phyloP scores from a whole-genome alignment of 2,329 filamentous ascomycete genomes.

The Stromatinia cepivora region DNA sequence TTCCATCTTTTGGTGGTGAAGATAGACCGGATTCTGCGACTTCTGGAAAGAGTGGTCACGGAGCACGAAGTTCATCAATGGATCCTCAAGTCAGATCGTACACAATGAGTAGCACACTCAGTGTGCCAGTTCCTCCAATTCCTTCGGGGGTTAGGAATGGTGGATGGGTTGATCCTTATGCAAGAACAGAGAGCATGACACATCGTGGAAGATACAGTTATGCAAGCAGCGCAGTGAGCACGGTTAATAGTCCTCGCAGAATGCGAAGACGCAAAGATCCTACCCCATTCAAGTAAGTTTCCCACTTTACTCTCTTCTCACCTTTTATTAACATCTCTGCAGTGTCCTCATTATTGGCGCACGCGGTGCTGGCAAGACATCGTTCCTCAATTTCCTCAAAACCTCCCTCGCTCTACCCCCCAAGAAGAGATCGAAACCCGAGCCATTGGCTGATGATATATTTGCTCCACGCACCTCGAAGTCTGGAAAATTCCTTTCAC shows the following conservation, averaged over 20 bases:
- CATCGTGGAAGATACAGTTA: constrained; percentile 96
- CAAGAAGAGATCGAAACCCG: constrained; percentile 62
- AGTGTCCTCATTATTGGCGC: constrained; percentile 91
- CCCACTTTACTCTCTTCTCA: not conserved
- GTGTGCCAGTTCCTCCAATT: constrained; percentile 57
- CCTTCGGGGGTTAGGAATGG: constrained; percentile 46
- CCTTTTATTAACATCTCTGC: constrained; percentile 27
- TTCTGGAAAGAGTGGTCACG: constrained; percentile 49
- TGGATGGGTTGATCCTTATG: constrained; percentile 71
- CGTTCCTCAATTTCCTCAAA: constrained; percentile 93
- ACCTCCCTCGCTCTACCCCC: constrained; percentile 79
- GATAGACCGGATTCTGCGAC: constrained; percentile 62
- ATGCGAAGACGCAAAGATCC: constrained; percentile 95
- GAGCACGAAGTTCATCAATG: constrained; percentile 49
- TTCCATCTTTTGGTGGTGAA: constrained; percentile 56
- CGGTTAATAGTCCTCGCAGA: constrained; percentile 88
- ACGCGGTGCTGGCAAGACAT: constrained; percentile 87
- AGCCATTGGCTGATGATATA: constrained; percentile 52
- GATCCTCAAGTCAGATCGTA: constrained; percentile 46
- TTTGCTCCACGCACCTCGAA: constrained; percentile 44
- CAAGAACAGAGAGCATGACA: constrained; percentile 90
- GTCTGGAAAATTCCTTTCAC: constrained; percentile 72
- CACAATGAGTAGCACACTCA: constrained; percentile 31
- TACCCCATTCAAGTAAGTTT: constrained; percentile 95
- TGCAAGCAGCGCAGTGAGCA: constrained; percentile 85